Percentiles rank a stretch among this genome's conserved stretches.
phyloP scores from a whole-genome alignment of 345 rosid species.

The Laguncularia racemosa region DNA sequence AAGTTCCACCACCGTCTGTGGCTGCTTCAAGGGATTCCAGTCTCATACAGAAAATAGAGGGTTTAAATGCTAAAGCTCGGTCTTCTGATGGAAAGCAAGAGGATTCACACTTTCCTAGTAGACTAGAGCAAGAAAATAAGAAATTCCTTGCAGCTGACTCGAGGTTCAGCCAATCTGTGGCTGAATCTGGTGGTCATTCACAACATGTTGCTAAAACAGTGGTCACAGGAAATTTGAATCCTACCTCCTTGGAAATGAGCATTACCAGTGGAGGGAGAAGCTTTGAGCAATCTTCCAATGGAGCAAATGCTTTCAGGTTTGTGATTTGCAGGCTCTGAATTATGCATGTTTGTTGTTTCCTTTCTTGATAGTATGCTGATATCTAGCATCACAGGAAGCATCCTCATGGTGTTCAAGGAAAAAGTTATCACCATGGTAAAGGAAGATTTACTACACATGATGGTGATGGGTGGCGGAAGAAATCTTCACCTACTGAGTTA shows the following conservation, averaged over 20 bases:
- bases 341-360: conserved; percentile 12
- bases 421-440: conserved; percentile 46
- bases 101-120: conserved; percentile 20
- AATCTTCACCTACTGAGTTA: conserved; percentile 26
- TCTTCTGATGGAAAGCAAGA: conserved; percentile 47
- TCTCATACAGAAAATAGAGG: conserved; percentile 83
- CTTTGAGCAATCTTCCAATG: conserved; percentile 25
- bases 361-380: conserved; percentile 26
- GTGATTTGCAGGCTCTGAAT: conserved; percentile 20
- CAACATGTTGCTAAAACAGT: conserved; percentile 24
- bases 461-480: conserved; percentile 51
- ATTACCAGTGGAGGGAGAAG: conserved; percentile 35
- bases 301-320: conserved; percentile 50
- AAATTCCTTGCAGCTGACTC: conserved; percentile 23
- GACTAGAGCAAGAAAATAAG: conserved; percentile 37
- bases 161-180: conserved; percentile 21
- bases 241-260: conserved; percentile 25
- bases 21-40: conserved; percentile 41
- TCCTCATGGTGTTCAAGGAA: conserved; percentile 43
- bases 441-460: conserved; percentile 49
- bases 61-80: conserved; percentile 73
- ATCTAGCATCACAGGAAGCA: conserved; percentile 48
- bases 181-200: conserved; percentile 29
- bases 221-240: conserved; percentile 19
- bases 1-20: conserved; percentile 9